Conservation (phyloP, 208 protist genomes). For the Trypanosoma cruzi region DNA sequence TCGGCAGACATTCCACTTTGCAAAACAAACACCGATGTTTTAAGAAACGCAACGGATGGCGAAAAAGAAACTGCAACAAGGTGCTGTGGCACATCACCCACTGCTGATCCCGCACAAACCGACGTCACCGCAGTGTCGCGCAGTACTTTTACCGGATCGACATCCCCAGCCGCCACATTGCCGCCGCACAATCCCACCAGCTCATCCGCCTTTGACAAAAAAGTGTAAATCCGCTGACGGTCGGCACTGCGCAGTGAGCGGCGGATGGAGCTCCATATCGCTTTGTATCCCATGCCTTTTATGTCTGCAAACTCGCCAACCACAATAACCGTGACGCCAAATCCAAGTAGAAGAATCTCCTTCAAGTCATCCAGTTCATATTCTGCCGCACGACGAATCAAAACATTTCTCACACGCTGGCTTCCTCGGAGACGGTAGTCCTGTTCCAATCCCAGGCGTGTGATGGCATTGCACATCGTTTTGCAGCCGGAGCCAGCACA, state of each 20-base stretch:
- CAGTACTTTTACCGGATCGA: conserved; percentile 5
- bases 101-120: neutral
- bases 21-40: conserved; percentile 16
- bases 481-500: conserved; percentile 35
- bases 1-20: conserved; percentile 19
- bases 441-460: conserved; percentile 4
- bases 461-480: conserved; percentile 31
- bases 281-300: conserved; percentile 30
- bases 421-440: conserved; percentile 17
- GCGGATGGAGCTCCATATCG: conserved; percentile 31
- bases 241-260: conserved; percentile 19
- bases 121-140: conserved; percentile 7
- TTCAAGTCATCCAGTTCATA: conserved; percentile 35
- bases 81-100: neutral
- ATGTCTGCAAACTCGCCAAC: conserved; percentile 51
- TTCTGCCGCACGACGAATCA: conserved; percentile 31
- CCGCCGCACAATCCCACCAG: conserved; percentile 22
- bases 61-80: conserved; percentile 29
- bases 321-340: conserved; percentile 41
- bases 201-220: conserved; percentile 65
- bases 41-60: conserved; percentile 23
- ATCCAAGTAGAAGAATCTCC: conserved; percentile 31
- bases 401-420: conserved; percentile 25
- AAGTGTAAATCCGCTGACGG: conserved; percentile 34
- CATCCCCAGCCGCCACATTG: neutral